Percentiles rank a stretch among this genome's conserved stretches.
Evolutionary conservation across 805 yeast genomes (phyloP).

Genomic region (Scheffersomyces ergatensis): DNA sequence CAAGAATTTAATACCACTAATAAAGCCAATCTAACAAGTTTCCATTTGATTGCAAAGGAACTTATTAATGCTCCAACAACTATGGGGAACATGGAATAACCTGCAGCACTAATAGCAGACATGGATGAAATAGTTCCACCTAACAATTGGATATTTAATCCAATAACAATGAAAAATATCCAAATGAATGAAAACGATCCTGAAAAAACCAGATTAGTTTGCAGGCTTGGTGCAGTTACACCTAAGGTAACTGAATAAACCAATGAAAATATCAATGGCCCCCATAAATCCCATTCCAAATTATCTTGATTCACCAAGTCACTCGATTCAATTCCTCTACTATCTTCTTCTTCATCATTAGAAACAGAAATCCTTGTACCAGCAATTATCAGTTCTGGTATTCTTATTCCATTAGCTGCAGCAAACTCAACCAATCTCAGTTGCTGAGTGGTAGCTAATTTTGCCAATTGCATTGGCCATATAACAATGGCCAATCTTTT

Average conservation of each 20-base stretch:
- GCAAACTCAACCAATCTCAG: conserved; percentile 33
- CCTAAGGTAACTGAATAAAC: conserved; percentile 53
- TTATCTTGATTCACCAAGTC: conserved; percentile 17
- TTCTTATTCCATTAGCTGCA: conserved; percentile 28
- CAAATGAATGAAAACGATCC: conserved; percentile 63
- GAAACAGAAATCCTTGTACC: conserved; percentile 26
- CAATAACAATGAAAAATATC: conserved; percentile 59
- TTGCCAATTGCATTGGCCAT: conserved; percentile 42
- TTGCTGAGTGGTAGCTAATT: conserved; percentile 35
- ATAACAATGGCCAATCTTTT: conserved; percentile 36
- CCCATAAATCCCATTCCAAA: conserved; percentile 68
- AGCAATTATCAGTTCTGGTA: conserved; percentile 32
- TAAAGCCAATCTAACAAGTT: conserved; percentile 47
- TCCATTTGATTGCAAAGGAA: conserved; percentile 43
- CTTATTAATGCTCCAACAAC: conserved; percentile 51
- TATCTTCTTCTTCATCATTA: conserved; percentile 23
- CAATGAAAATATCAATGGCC: conserved; percentile 64
- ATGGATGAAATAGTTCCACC: conserved; percentile 63
- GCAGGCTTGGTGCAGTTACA: conserved; percentile 40
- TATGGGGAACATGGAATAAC: conserved; percentile 68
- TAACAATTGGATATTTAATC: conserved; percentile 62
- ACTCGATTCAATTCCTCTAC: conserved; percentile 19
- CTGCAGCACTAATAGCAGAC: conserved; percentile 67
- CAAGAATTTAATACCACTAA: conserved; percentile 50
- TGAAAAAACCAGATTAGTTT: conserved; percentile 55